These are phyloP conservation scores for Penicillium atrosanguineum DNA, from an alignment of 495 filamentous ascomycete genomes.

Conservation along the genomic window DNA sequence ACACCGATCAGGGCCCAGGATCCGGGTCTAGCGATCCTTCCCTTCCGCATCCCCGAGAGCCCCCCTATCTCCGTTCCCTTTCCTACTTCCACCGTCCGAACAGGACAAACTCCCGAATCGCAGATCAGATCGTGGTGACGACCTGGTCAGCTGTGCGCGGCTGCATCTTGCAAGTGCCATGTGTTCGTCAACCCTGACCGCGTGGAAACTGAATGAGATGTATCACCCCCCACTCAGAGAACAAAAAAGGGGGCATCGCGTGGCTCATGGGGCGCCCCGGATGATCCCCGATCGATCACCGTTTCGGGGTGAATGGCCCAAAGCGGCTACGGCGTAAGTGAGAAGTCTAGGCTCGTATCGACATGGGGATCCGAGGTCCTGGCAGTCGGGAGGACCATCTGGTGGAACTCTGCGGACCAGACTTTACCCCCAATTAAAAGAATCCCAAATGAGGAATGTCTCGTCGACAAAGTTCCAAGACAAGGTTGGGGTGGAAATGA, in stretches of 20 bases:
- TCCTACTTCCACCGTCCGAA: not conserved
- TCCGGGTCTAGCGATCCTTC: conserved; percentile 3
- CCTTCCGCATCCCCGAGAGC: not conserved
- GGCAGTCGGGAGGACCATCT: not conserved
- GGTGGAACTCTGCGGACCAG: conserved; percentile 1
- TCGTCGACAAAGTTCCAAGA: conserved; percentile 16
- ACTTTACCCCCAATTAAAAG: conserved; percentile 1
- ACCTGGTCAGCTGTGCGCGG: not conserved
- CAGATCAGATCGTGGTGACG: conserved; percentile 13
- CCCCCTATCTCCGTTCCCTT: not conserved
- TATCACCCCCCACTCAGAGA: not conserved
- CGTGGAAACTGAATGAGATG: conserved; percentile 5
- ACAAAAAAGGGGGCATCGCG: conserved; percentile 13
- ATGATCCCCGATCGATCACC: conserved; percentile 36
- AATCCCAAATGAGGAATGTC: conserved; percentile 16
- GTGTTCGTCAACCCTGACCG: conserved; percentile 19
- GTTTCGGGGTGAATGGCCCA: conserved; percentile 13
- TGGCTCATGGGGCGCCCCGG: conserved; percentile 24
- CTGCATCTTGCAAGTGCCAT: conserved; percentile 28
- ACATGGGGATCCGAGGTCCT: not conserved
- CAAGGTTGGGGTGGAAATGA: conserved; percentile 12
- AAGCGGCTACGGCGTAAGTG: not conserved
- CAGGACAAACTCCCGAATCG: not conserved
- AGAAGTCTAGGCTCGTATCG: not conserved
- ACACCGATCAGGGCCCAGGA: not conserved